Base-by-base conservation (phyloP, 2,329 filamentous ascomycete genomes). In the Hymenoscyphus repandus region DNA sequence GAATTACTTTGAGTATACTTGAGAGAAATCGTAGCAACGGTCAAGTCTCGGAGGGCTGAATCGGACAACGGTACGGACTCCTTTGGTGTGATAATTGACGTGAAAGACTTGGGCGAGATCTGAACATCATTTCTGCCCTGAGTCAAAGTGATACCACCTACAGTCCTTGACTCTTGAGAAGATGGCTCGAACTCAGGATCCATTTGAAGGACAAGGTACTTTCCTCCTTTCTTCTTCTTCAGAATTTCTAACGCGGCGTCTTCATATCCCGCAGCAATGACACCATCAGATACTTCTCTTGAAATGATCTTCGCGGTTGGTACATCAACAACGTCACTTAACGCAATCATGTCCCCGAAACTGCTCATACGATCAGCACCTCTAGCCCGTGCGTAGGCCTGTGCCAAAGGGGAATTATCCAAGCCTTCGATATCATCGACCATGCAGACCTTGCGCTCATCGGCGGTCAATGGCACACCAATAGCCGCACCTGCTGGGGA, bases 1-100 rank as follows among this genome's bases (percentile, higher is more conserved):
- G 91, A 96, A 81, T 99, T 99, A 68, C 90, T 96, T 74, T 99
- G 91, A 1, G 93, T 99, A 77, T 96, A 99, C 75, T 99, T 99
- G 64, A 97, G 79, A 32, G 93, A 90, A 66, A 99, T 96, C 50
- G 93, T 99, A 49, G 93, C 93, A 42, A 99, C 86, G 27, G 92
- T 91, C 58, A 99, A 76, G 66, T 99, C 93, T 55, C 92, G 85
- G 55, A 92, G 78, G 47, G 93, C 93, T 50, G 81, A 79, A 64
- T 93, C 89, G 36, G 91, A 81, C 17, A 99, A 80, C 15, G 80
- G 70, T 36, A 75, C 72, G 46, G 82, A 78, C 62, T 89, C 83
- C 75, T 95, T 95, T 57, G 92, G 91, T 12, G 88, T 90, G 67
- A 97, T 82, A 68, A 96, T 82, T 51, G 80, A 88, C 70, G 74